Percentiles rank a stretch among this genome's conserved stretches.
These are phyloP conservation scores for Crassisporium funariophilum DNA, from an alignment of 768 basidiomycete species.

Conservation along the genomic window DNA sequence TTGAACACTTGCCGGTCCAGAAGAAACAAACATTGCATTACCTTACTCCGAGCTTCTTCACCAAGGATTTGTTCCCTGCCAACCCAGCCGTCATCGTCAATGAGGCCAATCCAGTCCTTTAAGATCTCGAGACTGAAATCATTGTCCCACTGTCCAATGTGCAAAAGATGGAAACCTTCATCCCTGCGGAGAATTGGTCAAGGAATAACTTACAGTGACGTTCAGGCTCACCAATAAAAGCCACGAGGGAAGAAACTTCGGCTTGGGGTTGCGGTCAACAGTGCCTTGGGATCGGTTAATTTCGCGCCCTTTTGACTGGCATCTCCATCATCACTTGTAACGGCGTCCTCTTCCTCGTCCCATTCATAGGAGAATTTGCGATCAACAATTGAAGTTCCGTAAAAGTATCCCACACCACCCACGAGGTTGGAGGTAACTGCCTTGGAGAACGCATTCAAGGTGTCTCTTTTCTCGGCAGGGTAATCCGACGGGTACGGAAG, in stretches of 20 bases:
- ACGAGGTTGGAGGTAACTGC: conserved; percentile 89
- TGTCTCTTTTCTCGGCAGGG: conserved; percentile 44
- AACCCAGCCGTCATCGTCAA: conserved; percentile 96
- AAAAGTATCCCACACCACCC: conserved; percentile 94
- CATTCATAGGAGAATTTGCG: conserved; percentile 86
- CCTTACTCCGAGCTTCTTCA: conserved; percentile 94
- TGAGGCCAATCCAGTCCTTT: conserved; percentile 85
- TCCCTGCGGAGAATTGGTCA: conserved; percentile 58
- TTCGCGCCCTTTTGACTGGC: conserved; percentile 53
- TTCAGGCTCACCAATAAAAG: conserved; percentile 83
- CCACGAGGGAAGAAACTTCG: conserved; percentile 97
- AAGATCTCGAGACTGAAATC: conserved; percentile 92
- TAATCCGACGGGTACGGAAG: conserved; percentile 72
- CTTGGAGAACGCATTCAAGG: conserved; percentile 76
- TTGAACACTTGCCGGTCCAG: neutral
- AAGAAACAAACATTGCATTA: conserved; percentile 27
- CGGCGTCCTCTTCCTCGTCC: conserved; percentile 65
- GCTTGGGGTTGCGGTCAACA: conserved; percentile 93
- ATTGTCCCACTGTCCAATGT: conserved; percentile 93
- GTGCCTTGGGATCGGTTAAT: conserved; percentile 70
- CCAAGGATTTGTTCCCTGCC: conserved; percentile 96
- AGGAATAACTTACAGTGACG: conserved; percentile 10
- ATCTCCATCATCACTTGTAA: conserved; percentile 36
- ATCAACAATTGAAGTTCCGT: conserved; percentile 88
- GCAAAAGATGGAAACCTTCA: conserved; percentile 93